A percentile compares a stretch with the other conserved stretches of the same genome.
Conservation (phyloP, 768 basidiomycete genomes). For the Boletus rubropictus region DNA sequence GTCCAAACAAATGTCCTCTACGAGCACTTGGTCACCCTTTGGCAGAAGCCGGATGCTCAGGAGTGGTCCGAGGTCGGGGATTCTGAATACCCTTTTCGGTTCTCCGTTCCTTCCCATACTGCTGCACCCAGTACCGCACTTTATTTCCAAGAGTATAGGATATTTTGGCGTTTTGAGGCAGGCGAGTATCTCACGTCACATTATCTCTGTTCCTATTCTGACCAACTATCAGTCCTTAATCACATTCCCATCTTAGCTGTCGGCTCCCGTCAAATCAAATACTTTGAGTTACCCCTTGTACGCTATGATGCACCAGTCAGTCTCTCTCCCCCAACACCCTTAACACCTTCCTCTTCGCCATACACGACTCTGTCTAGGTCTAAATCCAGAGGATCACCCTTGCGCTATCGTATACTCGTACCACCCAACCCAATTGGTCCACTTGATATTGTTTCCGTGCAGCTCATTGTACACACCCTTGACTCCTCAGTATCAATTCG, state of each 20-base stretch:
- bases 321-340: slow-evolving; percentile 32
- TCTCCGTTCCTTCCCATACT: slow-evolving; percentile 58
- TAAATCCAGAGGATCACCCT: slow-evolving; percentile 51
- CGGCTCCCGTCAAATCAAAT: slow-evolving; percentile 61
- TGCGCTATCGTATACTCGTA: slow-evolving; percentile 54
- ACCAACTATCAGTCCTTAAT: slow-evolving; percentile 48
- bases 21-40: slow-evolving; percentile 60
- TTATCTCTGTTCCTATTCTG: slow-evolving; percentile 13
- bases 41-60: slow-evolving; percentile 56
- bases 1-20: slow-evolving; percentile 60
- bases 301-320: slow-evolving; percentile 58
- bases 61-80: slow-evolving; percentile 59
- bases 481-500: slow-evolving; percentile 56
- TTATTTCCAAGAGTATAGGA: slow-evolving; percentile 70
- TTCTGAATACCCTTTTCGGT: slow-evolving; percentile 63
- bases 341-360: slow-evolving; percentile 33
- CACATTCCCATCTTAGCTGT: slow-evolving; percentile 62
- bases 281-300: slow-evolving; percentile 66
- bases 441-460: slow-evolving; percentile 63
- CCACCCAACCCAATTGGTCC: slow-evolving; percentile 64
- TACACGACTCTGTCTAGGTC: slow-evolving; percentile 38
- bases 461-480: slow-evolving; percentile 54
- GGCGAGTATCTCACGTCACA: slow-evolving; percentile 39
- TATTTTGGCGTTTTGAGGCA: slow-evolving; percentile 81
- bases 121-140: slow-evolving; percentile 60